These are phyloP conservation scores for Leccinum subgranulosum DNA, from an alignment of 768 basidiomycete genomes.

Conservation along the genomic window DNA sequence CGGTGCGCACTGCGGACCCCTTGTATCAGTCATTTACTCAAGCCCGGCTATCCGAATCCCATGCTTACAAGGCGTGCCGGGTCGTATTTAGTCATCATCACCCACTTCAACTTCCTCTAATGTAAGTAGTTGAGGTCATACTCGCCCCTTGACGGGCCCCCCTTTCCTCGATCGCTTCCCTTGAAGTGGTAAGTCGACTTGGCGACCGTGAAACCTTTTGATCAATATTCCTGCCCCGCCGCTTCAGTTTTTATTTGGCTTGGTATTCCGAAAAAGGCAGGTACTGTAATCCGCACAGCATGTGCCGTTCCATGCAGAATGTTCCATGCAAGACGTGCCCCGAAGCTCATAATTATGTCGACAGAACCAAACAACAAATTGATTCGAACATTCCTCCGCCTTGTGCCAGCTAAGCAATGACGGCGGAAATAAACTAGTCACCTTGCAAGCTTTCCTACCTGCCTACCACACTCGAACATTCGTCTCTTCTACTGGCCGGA, in stretches of 20 bases:
- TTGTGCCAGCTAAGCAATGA: neutral
- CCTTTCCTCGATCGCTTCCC: neutral
- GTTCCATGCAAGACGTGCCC: conserved; percentile 12
- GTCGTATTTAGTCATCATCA: conserved; percentile 2
- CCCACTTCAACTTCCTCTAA: neutral
- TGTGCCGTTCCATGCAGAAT: conserved; percentile 23
- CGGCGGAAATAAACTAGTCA: conserved; percentile 12
- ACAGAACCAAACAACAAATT: conserved; percentile 21
- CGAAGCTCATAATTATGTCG: conserved; percentile 15
- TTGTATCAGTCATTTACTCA: conserved; percentile 5
- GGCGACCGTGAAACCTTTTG: neutral
- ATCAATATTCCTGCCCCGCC: neutral
- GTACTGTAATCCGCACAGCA: conserved; percentile 19
- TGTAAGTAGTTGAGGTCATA: neutral
- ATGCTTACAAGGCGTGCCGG: conserved; percentile 14
- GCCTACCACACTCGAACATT: conserved; percentile 1
- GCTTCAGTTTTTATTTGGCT: neutral
- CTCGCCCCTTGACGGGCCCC: neutral
- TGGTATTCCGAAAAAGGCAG: conserved; percentile 12
- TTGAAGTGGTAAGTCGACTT: neutral
- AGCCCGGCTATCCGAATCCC: conserved; percentile 5
- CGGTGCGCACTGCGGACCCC: neutral
- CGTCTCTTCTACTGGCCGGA: neutral
- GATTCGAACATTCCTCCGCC: conserved; percentile 1
- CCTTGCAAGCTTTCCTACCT: neutral